Base-by-base conservation (phyloP, 2,329 filamentous ascomycete genomes). In the Coniochaeta sp. region DNA sequence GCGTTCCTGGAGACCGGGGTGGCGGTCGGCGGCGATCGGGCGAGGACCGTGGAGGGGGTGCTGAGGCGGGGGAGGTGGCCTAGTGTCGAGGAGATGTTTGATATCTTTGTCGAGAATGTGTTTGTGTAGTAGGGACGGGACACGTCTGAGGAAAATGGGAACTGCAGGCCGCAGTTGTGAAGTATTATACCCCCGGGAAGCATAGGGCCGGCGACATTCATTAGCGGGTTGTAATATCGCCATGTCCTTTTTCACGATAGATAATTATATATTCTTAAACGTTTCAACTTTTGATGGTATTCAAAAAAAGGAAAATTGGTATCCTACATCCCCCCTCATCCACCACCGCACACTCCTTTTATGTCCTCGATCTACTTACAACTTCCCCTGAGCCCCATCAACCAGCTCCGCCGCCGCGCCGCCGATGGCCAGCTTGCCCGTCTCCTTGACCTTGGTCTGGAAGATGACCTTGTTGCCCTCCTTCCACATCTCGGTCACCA, bases 401-500 rank as follows among this genome's bases (percentile, higher is more conserved):
- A 88, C 69, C 66, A 96, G 79, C 80, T 96, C 91, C 2, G 85
- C 91, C 32, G 89, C 92, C 6, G 87, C 92, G 22, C 89, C 90
- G 28, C 85, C 85, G 72, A 96, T 96, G 62, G 89, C 90, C 68
- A 90, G 79, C 83, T 96, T 96, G 69, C 92, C 92, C 59, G 92
- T 96, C 83, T 96, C 92, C 78, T 93, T 91, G 65, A 96, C 91
- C 75, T 87, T 92, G 59, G 85, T 84, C 81, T 96, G 91, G 83
- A 96, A 96, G 64, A 93, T 76, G 59, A 96, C 83, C 72, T 84
- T 87, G 69, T 83, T 83, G 56, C 87, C 88, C 69, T 96, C 47
- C 79, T 89, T 92, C 92, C 92, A 96, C 90, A 96, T 93, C 81
- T 96, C 91, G 7, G 91, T 96, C 63, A 90, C 82, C 60, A 96